phyloP scores from a whole-genome alignment of 768 basidiomycete genomes.

The Termitomyces sp. region DNA sequence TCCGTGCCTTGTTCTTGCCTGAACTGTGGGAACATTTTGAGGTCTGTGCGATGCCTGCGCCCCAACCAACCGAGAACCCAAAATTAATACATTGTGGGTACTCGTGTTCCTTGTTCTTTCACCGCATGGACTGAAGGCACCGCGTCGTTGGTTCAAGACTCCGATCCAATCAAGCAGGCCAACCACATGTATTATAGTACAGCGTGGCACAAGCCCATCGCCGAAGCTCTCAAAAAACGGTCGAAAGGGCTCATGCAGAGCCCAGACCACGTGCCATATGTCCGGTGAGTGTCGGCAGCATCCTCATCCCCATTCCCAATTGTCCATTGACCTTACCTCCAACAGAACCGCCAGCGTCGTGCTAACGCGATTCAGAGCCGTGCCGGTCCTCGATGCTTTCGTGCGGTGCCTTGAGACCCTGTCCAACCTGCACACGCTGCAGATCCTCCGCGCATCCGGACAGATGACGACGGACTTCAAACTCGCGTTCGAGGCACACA shows the following conservation, averaged over 20 bases:
- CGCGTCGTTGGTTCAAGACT: neutral
- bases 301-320: neutral
- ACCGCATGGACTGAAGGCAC: neutral
- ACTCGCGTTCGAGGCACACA: constrained; percentile 19
- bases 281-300: constrained; percentile 16
- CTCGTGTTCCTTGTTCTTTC: neutral
- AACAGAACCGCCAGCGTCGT: constrained; percentile 21
- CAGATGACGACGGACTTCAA: constrained; percentile 26
- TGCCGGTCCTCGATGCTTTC: constrained; percentile 21
- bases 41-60: constrained; percentile 16
- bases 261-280: constrained; percentile 17
- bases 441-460: constrained; percentile 24
- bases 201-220: constrained; percentile 20
- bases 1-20: constrained; percentile 23
- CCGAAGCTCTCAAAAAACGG: constrained; percentile 19
- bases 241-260: constrained; percentile 20
- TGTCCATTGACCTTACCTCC: too few relatives aligned
- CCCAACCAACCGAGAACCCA: neutral
- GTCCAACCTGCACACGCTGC: constrained; percentile 26
- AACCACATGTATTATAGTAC: neutral
- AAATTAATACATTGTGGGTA: neutral
- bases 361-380: constrained; percentile 21
- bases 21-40: constrained; percentile 27
- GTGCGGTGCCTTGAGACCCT: constrained; percentile 21
- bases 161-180: neutral